Percentiles rank a stretch among this genome's conserved stretches.
phyloP scores from a whole-genome alignment of 2,329 filamentous ascomycete species.

The Seiridium unicorne region DNA sequence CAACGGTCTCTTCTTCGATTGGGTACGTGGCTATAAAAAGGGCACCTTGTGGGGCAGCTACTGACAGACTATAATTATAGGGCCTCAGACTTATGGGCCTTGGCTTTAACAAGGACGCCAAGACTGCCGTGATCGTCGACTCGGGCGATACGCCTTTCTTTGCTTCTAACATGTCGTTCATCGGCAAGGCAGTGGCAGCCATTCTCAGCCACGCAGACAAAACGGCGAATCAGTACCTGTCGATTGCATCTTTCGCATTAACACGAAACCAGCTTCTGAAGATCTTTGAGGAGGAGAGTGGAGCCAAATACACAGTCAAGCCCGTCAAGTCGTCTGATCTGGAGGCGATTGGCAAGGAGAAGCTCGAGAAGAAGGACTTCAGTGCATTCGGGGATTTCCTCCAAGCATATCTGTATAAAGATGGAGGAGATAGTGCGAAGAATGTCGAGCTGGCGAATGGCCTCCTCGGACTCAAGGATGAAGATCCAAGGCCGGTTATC shows the following conservation, averaged over 20 bases:
- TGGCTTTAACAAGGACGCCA: slow-evolving; percentile 47
- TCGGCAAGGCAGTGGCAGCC: slow-evolving; percentile 50
- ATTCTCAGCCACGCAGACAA: slow-evolving; percentile 46
- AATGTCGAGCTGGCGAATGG: slow-evolving; percentile 18
- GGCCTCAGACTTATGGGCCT: slow-evolving; percentile 20
- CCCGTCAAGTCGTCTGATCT: slow-evolving; percentile 30
- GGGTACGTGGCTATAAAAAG: slow-evolving; percentile 32
- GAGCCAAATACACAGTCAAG: slow-evolving; percentile 47
- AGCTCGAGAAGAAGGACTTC: slow-evolving; percentile 38
- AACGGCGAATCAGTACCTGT: slow-evolving; percentile 58
- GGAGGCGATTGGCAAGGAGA: slow-evolving; percentile 36
- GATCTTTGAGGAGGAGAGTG: slow-evolving; percentile 50
- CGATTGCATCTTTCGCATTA: slow-evolving; percentile 54
- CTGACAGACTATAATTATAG: neutral
- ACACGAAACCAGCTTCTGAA: slow-evolving; percentile 57
- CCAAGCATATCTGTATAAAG: slow-evolving; percentile 18
- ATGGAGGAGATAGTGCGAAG: slow-evolving; percentile 21
- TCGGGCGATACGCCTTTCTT: slow-evolving; percentile 52
- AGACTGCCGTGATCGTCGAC: slow-evolving; percentile 54
- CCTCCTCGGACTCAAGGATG: slow-evolving; percentile 23
- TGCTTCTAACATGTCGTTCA: slow-evolving; percentile 46
- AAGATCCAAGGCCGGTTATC: slow-evolving; percentile 20
- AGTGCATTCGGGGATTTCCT: slow-evolving; percentile 25
- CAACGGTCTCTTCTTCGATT: slow-evolving; percentile 61
- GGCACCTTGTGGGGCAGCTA: neutral